Evolutionary conservation across 179 eudicot genomes (phyloP), one percentile per base, ranked within the genome.

Genomic region (Spinacia oleracea): DNA sequence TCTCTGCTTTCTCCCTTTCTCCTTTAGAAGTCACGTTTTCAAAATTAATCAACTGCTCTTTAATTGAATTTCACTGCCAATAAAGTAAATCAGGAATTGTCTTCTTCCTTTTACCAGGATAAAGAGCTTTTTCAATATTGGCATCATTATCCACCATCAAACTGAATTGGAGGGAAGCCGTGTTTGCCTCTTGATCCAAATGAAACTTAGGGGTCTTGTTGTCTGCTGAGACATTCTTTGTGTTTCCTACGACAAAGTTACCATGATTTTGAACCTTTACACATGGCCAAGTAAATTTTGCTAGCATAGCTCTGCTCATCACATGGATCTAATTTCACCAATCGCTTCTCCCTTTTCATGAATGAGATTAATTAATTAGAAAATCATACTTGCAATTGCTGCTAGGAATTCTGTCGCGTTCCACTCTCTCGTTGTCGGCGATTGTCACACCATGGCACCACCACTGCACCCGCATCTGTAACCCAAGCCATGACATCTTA

Each of bases 41-140:
- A 4, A 50, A 9, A 62, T 46, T 35, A 4, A 21, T 40, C 15
- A 62, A 15, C 31, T n/a, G 16, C 29, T 56, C 56, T 43, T 53
- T 46, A 50, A 29, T 78, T 38, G 20, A 51, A 74, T 62, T n/a
- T n/a, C n/a, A 73, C 63, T 35, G 38, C 12, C 32, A 78, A 72
- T 32, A 51, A 21, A 40, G 62, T 1, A 70, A 9, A 18, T 29
- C 1, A 59, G 72, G 59, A 74, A n/a, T n/a, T n/a, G n/a, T n/a
- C 7, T 73, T 68, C 97, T 86, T 88, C 90, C 99, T 86, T 89
- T 84, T n/a, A n/a, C n/a, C n/a, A n/a, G n/a, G n/a, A 60, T 92
- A 96, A 65, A 96, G 97, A 64, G 97, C 96, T 87, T 84, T 91
- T 83, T 89, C 88, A 70, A 93, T 82, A 83, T 82, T 86, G 77